phyloP scores from a whole-genome alignment of 1,284 basidiomycete species.

The Sanghuangporus baumii region DNA sequence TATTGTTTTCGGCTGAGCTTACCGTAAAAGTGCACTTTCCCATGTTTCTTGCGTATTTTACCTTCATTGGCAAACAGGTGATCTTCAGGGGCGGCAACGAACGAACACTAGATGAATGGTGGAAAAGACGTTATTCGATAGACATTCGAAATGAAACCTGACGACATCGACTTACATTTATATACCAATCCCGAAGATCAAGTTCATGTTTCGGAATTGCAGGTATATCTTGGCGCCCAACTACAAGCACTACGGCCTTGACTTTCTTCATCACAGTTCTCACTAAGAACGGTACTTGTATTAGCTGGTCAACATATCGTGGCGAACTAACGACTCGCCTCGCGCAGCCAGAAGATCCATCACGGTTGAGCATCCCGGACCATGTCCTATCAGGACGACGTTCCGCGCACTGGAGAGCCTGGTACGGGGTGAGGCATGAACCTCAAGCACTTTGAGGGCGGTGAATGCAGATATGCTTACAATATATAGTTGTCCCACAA shows the following conservation, averaged over 20 bases:
- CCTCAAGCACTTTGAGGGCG: not conserved
- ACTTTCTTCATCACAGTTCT: slow-evolving; percentile 55
- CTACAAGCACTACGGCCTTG: slow-evolving; percentile 70
- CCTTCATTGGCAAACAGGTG: slow-evolving; percentile 46
- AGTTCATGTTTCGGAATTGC: slow-evolving; percentile 44
- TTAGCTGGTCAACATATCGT: slow-evolving; percentile 5
- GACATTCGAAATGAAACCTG: slow-evolving; percentile 1
- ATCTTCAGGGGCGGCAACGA: slow-evolving; percentile 54
- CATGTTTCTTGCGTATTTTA: slow-evolving; percentile 55
- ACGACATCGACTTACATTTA: slow-evolving; percentile 35
- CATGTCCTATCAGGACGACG: slow-evolving; percentile 84
- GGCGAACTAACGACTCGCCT: slow-evolving; percentile 38
- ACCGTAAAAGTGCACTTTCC: slow-evolving; percentile 55
- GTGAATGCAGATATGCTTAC: slow-evolving; percentile 37
- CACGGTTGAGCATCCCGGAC: slow-evolving; percentile 71
- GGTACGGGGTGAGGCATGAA: not conserved
- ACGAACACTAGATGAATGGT: slow-evolving; percentile 47
- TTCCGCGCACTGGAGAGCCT: slow-evolving; percentile 68
- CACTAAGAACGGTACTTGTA: slow-evolving; percentile 26
- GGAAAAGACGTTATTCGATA: slow-evolving; percentile 8
- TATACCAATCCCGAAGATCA: slow-evolving; percentile 59
- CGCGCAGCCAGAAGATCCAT: slow-evolving; percentile 69
- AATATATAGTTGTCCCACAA: slow-evolving; percentile 95
- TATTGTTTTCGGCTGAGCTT: slow-evolving; percentile 18
- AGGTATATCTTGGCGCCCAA: slow-evolving; percentile 60